Evolutionary conservation across 176 grass and related monocot species (phyloP).

Genomic region (sorghum (Sorghum bicolor)): DNA sequence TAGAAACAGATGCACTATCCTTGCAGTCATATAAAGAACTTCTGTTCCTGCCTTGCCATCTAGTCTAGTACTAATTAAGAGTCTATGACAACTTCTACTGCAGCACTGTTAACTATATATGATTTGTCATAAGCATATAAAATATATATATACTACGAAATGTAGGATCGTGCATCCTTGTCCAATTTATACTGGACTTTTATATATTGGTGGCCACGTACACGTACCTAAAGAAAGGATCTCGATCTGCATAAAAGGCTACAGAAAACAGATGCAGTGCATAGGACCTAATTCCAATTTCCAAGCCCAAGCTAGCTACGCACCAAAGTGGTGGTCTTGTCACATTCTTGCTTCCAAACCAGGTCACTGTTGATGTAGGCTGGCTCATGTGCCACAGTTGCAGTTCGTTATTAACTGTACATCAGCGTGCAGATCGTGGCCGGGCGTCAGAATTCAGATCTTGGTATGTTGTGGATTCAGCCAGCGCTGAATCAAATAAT

Average conservation of each 20-base stretch:
- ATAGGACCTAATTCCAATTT: neutral
- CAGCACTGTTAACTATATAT: neutral
- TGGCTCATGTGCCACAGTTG: constrained; percentile 9
- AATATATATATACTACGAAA: neutral
- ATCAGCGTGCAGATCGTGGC: neutral
- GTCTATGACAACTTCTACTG: no score
- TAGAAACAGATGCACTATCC: neutral
- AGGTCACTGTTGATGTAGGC: neutral
- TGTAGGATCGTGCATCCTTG: neutral
- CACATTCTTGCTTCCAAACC: constrained; percentile 32
- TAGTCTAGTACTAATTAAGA: no score
- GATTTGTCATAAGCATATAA: neutral
- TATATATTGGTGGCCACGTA: no score
- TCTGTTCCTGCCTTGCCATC: neutral
- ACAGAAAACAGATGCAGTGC: neutral
- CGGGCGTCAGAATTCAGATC: neutral
- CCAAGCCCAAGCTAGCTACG: neutral
- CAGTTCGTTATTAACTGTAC: constrained; percentile 26
- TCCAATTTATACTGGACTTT: neutral
- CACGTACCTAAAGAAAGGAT: neutral
- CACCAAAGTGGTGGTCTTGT: neutral
- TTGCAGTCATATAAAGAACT: neutral
- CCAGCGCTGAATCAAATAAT: no score
- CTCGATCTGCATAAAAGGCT: constrained; percentile 18
- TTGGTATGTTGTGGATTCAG: neutral